These are phyloP conservation scores for Nannochloris sp. DNA, from an alignment of 139 green algal genomes.

Conservation along the genomic window DNA sequence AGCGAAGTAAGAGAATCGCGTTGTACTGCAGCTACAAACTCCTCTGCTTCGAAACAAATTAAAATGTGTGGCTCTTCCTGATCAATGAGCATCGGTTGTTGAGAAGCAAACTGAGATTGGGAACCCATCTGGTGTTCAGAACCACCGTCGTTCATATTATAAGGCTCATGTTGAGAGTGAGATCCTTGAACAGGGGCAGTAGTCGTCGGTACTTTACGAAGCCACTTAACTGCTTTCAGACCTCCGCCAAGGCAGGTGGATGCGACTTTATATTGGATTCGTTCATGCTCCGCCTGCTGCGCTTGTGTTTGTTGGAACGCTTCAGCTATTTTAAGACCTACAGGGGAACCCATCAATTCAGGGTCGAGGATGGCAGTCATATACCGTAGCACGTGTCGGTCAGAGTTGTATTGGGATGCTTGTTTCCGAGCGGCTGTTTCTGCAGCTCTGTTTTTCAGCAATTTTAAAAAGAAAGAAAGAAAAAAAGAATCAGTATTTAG, in stretches of 20 bases:
- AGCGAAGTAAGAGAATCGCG: conserved; percentile 6
- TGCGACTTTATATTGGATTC: background rate
- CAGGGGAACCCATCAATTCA: background rate
- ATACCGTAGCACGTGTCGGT: conserved; percentile 1
- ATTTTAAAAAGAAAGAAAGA: too few relatives aligned
- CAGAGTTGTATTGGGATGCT: background rate
- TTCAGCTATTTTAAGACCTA: background rate
- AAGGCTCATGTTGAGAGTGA: background rate
- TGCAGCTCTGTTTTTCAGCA: too few relatives aligned
- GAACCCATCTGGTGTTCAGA: too few relatives aligned
- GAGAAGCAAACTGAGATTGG: too few relatives aligned
- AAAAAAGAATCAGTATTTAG: too few relatives aligned
- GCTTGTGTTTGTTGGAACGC: background rate
- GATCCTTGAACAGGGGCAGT: background rate
- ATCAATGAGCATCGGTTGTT: background rate
- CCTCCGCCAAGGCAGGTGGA: background rate
- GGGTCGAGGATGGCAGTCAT: background rate
- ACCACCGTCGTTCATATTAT: too few relatives aligned
- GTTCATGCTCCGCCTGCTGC: background rate
- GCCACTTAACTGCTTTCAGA: background rate
- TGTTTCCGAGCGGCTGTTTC: background rate
- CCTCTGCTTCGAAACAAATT: conserved; percentile 16
- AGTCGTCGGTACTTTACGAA: background rate
- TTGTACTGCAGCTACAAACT: conserved; percentile 19
- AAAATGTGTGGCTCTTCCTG: background rate